Percentiles rank a stretch among this genome's conserved stretches.
phyloP scores from a whole-genome alignment of 1,284 basidiomycete genomes.

The Volvariella volvacea region DNA sequence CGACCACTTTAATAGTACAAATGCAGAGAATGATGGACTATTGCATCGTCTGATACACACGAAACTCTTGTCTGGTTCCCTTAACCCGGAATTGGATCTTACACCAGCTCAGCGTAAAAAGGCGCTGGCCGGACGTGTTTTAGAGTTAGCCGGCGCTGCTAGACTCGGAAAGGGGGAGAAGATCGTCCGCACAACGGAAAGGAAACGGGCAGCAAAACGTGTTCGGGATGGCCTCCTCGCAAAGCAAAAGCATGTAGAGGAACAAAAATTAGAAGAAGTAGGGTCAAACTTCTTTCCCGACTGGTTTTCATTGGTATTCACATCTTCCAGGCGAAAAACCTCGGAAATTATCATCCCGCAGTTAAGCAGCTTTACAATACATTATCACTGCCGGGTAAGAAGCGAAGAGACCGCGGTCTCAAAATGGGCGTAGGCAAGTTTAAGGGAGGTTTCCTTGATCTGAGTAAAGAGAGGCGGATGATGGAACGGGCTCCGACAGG shows the following conservation, averaged over 20 bases:
- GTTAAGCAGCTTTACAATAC: conserved; percentile 61
- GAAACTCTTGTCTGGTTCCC: conserved; percentile 63
- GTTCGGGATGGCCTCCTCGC: conserved; percentile 60
- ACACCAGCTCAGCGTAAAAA: conserved; percentile 61
- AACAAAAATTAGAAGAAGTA: conserved; percentile 61
- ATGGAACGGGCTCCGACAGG: conserved; percentile 13
- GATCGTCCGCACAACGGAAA: conserved; percentile 49
- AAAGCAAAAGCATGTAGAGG: conserved; percentile 51
- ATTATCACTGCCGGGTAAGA: conserved; percentile 19
- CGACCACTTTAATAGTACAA: conserved; percentile 38
- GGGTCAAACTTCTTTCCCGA: conserved; percentile 6
- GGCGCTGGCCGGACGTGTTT: conserved; percentile 65
- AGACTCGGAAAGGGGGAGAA: conserved; percentile 70
- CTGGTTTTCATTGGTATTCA: conserved; percentile 5
- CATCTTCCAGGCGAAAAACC: conserved; percentile 55
- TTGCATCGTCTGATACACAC: conserved; percentile 75
- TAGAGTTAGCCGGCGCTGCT: conserved; percentile 58
- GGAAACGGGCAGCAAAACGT: conserved; percentile 58
- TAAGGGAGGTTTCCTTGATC: conserved; percentile 55
- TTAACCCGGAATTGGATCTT: conserved; percentile 52
- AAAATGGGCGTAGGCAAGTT: conserved; percentile 76
- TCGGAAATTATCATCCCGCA: conserved; percentile 75
- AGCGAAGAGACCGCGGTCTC: conserved; percentile 57
- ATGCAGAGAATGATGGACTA: conserved; percentile 66
- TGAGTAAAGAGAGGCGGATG: conserved; percentile 46